These are phyloP conservation scores for Delphinella strobiligena DNA, from an alignment of 2,329 filamentous ascomycete species.

Conservation along the genomic window DNA sequence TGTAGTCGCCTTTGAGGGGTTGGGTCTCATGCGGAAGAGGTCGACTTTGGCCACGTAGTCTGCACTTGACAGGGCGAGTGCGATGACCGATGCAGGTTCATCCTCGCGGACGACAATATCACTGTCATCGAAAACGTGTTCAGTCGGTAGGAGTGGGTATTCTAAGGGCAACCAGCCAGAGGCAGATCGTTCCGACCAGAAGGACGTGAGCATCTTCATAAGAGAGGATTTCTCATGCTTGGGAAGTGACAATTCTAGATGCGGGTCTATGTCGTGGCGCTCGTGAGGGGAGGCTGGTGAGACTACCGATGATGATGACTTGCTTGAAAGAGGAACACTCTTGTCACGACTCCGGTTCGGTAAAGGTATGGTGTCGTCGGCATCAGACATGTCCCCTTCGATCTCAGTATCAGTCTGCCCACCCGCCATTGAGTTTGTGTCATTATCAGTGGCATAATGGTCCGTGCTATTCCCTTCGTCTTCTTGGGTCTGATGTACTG, in stretches of 20 bases:
- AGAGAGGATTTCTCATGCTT: slow-evolving; percentile 88
- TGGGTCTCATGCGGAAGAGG: slow-evolving; percentile 35
- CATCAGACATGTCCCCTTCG: slow-evolving; percentile 49
- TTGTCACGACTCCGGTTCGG: slow-evolving; percentile 50
- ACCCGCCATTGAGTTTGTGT: slow-evolving; percentile 17
- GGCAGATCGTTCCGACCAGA: slow-evolving; percentile 95
- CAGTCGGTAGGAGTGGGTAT: slow-evolving; percentile 69
- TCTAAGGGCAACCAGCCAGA: slow-evolving; percentile 89
- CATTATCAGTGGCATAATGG: slow-evolving; percentile 17
- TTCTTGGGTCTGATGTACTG: slow-evolving; percentile 3
- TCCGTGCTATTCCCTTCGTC: slow-evolving; percentile 6
- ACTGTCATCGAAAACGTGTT: slow-evolving; percentile 94
- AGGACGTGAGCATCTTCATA: slow-evolving; percentile 91
- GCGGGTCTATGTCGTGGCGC: slow-evolving; percentile 43
- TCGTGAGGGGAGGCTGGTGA: slow-evolving; percentile 34
- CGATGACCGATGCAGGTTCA: slow-evolving; percentile 91
- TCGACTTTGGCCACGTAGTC: slow-evolving; percentile 76
- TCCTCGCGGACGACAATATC: slow-evolving; percentile 96
- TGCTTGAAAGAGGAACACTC: slow-evolving; percentile 18
- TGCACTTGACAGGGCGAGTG: slow-evolving; percentile 75
- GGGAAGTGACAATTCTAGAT: slow-evolving; percentile 61
- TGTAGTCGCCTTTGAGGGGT: slow-evolving; percentile 10
- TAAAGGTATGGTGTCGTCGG: slow-evolving; percentile 52
- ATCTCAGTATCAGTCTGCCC: slow-evolving; percentile 37
- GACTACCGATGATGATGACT: slow-evolving; percentile 44